Base-by-base conservation (phyloP, 306 rosid species). In the Hippophae rhamnoides region DNA sequence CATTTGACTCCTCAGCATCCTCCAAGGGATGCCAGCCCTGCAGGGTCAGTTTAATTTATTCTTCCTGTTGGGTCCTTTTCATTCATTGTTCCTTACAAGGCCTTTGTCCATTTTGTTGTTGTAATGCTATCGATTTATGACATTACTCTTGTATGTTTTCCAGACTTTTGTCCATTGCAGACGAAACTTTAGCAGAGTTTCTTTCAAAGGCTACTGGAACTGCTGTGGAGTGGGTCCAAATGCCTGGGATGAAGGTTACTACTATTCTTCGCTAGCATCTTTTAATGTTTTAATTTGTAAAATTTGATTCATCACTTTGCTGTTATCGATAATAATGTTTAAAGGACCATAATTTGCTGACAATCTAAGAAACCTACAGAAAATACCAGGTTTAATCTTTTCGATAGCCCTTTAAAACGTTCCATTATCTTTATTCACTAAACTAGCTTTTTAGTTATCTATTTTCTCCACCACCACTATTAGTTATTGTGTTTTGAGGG, bases 181-280 rank as follows among this genome's bases (percentile, higher is more conserved):
- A 92, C 81, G 99, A 92, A 80, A 92, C 99, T 88, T 89, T 92
- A 76, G 81, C 99, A 84, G 99, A 92, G 95, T 92, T 92, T 92
- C 89, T 92, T 52, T 92, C 99, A 47, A 92, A 92, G 95, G 99
- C 99, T 53, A 92, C 99, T 69, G 99, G 99, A 77, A 92, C 99
- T 77, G 99, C 99, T 65, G 96, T 92, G 67, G 99, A 92, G 95
- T 92, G 99, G 99, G 93, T 92, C 95, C 99, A 92, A 84, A 74
- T 92, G 95, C 99, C 99, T 76, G 99, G 99, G 83, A 92, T 92
- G 99, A 92, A 92, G 99, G 99, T 92, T 56, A 51, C 63, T 56
- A 51, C 63, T 63, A 18, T 52, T 9, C 49, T 71, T 23, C 12
- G 9, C 42, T 54, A 43, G 55, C 58, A 12, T 64, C 45, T 3